Evolutionary conservation across 306 rosid genomes (phyloP), one percentile per base, ranked within the genome.

Genomic region (Citrullus colocynthis): DNA sequence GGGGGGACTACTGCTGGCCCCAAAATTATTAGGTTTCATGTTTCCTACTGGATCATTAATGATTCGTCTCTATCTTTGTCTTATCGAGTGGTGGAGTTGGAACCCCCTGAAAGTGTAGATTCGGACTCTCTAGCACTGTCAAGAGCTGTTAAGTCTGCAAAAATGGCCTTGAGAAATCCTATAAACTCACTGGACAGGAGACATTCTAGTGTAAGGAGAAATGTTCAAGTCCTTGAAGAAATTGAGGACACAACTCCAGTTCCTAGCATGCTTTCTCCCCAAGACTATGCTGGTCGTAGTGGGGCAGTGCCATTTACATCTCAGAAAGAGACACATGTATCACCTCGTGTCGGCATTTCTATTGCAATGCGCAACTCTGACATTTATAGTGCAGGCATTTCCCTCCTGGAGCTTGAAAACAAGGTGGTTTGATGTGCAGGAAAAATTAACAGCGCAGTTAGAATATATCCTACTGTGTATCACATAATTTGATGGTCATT

Each of bases 221-320:
- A 81, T 76, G 85, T 85, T 56, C 96, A 90, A 86, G 97, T 92
- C 17, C 92, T 95, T 69, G 97, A 95, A 86, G 87, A 77, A 77
- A 87, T 95, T 85, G 99, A 95, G 82, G 97, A 95, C 79, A 89
- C 73, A 60, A 90, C 88, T 79, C 97, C 96, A 21, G 83, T 88
- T 83, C 97, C 99, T 54, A 87, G 89, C 81, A 95, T 95, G 99
- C 92, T 95, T 81, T 95, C 99, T 66, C 97, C 99, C 30, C 99
- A 90, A 81, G 92, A 92, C 82, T 88, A 87, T 80, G 86, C 84
- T 66, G 81, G 90, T 52, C 94, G 88, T 66, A 88, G 90, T 70
- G 96, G 97, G 45, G 82, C 64, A 78, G 48, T 85, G 11, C 81
- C 87, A 85, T 94, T 90, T 83, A 86, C 89, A 61, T 91, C 97